Conservation (phyloP, 371 early-diverging fungal genomes). For the Cokeromyces recurvatus region DNA sequence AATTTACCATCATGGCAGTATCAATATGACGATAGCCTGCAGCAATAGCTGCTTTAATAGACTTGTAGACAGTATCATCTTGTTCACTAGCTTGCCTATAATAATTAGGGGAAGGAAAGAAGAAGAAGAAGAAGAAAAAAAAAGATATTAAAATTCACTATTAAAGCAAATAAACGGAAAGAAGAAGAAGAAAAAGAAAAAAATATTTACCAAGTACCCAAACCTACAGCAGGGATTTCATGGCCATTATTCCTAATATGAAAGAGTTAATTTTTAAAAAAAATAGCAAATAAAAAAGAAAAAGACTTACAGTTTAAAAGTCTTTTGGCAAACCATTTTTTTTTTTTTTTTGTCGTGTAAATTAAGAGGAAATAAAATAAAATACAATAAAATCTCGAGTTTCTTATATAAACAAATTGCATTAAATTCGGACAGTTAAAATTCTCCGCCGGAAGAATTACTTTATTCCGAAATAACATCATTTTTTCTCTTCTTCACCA, state of each 20-base stretch:
- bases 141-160: too few species aligned
- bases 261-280: not conserved
- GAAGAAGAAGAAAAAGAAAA: too few species aligned
- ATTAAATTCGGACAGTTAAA: too few species aligned
- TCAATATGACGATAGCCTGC: conserved; percentile 52
- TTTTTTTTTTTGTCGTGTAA: not conserved
- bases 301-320: conserved; percentile 12
- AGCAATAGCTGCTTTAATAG: conserved; percentile 36
- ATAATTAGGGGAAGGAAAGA: conserved; percentile 9
- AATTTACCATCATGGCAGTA: conserved; percentile 49
- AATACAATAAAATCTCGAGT: too few species aligned
- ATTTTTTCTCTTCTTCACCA: too few species aligned
- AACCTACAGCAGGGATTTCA: conserved; percentile 41
- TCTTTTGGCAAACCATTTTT: conserved; percentile 23
- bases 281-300: too few species aligned
- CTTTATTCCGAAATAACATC: too few species aligned
- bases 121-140: too few species aligned
- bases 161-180: conserved; percentile 8
- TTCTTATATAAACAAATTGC: too few species aligned
- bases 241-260: conserved; percentile 37
- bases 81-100: conserved; percentile 29
- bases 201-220: conserved; percentile 55
- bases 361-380: not conserved
- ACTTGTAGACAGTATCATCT: conserved; percentile 31
- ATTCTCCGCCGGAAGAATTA: too few species aligned